These are phyloP conservation scores for Fusarium kyushuense DNA, from an alignment of 2,329 filamentous ascomycete genomes.

Conservation along the genomic window DNA sequence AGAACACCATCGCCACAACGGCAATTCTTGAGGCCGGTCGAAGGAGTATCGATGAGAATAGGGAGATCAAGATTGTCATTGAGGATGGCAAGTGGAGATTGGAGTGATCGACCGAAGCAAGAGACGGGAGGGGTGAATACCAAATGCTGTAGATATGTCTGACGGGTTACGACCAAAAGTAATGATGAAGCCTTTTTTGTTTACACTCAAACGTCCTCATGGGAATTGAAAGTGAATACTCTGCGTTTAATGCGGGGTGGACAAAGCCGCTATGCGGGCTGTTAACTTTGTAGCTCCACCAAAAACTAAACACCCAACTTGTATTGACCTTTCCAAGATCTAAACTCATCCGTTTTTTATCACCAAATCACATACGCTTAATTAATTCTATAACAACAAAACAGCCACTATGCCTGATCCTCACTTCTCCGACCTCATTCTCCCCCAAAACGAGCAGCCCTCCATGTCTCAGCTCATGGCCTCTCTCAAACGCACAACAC, in stretches of 20 bases:
- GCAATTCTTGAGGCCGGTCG: constrained; percentile 91
- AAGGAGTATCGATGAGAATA: constrained; percentile 83
- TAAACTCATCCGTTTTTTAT: not conserved
- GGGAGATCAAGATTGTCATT: constrained; percentile 79
- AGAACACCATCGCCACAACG: constrained; percentile 90
- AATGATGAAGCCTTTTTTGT: constrained; percentile 27
- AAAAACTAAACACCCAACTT: constrained; percentile 31
- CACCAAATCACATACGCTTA: too few relatives aligned
- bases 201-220: not conserved
- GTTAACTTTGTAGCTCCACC: constrained; percentile 34
- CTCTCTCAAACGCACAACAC: constrained; percentile 79
- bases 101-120: constrained; percentile 51
- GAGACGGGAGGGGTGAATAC: constrained; percentile 15
- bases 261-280: constrained; percentile 20
- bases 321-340: not conserved
- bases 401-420: constrained; percentile 42
- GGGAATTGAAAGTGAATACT: not conserved
- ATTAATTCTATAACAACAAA: too few relatives aligned
- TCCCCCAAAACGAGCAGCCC: constrained; percentile 70
- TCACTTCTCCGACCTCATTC: constrained; percentile 59
- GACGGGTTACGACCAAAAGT: constrained; percentile 34
- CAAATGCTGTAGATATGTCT: constrained; percentile 20
- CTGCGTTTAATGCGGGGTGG: constrained; percentile 28
- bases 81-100: constrained; percentile 76
- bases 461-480: constrained; percentile 78